Base-by-base conservation (phyloP, 2,329 filamentous ascomycete species). In the Amauroascus niger region DNA sequence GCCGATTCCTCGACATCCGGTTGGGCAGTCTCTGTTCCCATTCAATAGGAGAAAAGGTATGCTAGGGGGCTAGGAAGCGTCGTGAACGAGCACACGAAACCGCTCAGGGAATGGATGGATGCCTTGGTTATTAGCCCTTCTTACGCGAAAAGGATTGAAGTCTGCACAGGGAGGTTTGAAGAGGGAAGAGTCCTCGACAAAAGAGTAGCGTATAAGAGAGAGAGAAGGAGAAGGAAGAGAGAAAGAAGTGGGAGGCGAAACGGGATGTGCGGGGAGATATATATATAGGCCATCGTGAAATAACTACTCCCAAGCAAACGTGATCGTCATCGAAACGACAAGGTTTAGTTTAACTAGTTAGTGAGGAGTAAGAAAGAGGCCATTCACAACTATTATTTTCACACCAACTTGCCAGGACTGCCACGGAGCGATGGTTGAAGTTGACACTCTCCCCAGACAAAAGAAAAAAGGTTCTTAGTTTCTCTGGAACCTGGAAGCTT, bases 1-100 rank as follows among this genome's bases (percentile, higher is more conserved):
- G 67, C 68, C 67, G 67, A 66, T 65, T 70, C 67, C 63, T 70
- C 67, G 67, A 70, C 67, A 67, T 69, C 67, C 58, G 61, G 62
- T 45, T 59, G 64, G 55, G 62, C 61, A 52, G 59, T 67, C 60
- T 69, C 67, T 63, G 66, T 66, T 66, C 67, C 67, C 67, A 70
- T 70, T 68, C 67, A 69, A 69, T 64, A 57, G 35, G 45, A 56
- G 50, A n/a, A n/a, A 52, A 49, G 44, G 33, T 20, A 20, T 30
- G 28, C 20, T 40, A 35, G 33, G 9, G 33, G 9, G 37, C 13
- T 39, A 26, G 43, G 48, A 48, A 55, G 53, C 40, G 54, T 43
- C 35, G 50, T 56, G 43, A 39, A 37, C 41, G n/a, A 39, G 11
- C 33, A 37, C 41, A 56, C 50, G 28, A 49, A 18, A 20, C 18